Conservation (phyloP, 768 basidiomycete species). For the Serendipita sp. region DNA sequence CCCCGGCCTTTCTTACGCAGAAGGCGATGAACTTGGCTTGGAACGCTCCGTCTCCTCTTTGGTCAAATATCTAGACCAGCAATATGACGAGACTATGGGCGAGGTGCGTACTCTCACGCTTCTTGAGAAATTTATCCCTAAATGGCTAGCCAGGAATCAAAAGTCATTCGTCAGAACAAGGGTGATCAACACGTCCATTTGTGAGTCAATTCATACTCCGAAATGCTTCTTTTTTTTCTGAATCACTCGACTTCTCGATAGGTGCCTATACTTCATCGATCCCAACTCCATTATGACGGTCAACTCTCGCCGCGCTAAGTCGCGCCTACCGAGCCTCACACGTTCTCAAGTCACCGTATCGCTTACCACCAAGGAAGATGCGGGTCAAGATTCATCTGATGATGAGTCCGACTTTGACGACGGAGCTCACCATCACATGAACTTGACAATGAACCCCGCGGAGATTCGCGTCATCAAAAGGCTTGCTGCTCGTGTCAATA, state of each 20-base stretch:
- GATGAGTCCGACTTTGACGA: not conserved
- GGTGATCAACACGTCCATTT: constrained; percentile 83
- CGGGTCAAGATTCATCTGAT: not conserved
- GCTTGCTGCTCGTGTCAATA: constrained; percentile 56
- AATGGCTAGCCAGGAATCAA: constrained; percentile 47
- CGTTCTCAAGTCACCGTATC: constrained; percentile 39
- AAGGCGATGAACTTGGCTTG: constrained; percentile 57
- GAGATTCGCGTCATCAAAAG: constrained; percentile 69
- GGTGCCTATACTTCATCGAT: constrained; percentile 77
- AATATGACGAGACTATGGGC: constrained; percentile 75
- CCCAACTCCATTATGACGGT: constrained; percentile 51
- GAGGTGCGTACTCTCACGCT: constrained; percentile 37
- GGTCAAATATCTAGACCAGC: constrained; percentile 64
- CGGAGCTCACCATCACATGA: constrained; percentile 6
- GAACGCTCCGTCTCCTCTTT: constrained; percentile 63
- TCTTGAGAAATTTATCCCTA: constrained; percentile 8
- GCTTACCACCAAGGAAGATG: not conserved
- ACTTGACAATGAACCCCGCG: constrained; percentile 54
- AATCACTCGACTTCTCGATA: constrained; percentile 20
- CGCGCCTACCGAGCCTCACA: constrained; percentile 30
- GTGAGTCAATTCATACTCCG: constrained; percentile 29
- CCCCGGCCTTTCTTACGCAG: constrained; percentile 63
- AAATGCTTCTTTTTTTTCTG: no score
- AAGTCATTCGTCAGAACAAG: constrained; percentile 73
- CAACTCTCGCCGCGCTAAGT: constrained; percentile 33